phyloP scores from a whole-genome alignment of 2,329 filamentous ascomycete species.

The Bipolaris sorokiniana region DNA sequence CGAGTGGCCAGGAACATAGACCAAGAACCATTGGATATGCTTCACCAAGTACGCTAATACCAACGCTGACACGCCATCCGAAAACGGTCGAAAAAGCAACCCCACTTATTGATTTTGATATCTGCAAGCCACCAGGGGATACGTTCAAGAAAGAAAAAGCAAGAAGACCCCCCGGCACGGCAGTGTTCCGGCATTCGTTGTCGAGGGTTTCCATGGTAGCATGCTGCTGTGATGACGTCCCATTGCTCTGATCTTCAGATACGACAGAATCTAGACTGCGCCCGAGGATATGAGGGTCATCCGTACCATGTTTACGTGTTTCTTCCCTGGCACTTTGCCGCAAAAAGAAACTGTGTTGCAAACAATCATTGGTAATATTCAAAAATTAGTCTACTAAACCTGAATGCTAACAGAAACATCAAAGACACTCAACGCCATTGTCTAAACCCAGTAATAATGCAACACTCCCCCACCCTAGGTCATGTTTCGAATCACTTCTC shows the following conservation, averaged over 20 bases:
- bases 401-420: neutral
- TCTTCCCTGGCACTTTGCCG: no score
- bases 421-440: neutral
- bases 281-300: neutral
- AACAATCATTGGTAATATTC: neutral
- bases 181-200: neutral
- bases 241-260: no score
- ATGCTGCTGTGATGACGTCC: neutral
- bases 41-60: neutral
- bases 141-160: neutral
- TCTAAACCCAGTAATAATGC: neutral
- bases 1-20: neutral
- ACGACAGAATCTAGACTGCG: neutral
- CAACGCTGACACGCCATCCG: neutral
- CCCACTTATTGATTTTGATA: neutral
- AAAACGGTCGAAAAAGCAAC: neutral
- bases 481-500: neutral
- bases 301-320: neutral
- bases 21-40: neutral
- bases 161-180: neutral
- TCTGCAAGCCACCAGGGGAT: neutral
- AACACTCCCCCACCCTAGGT: neutral
- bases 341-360: neutral
- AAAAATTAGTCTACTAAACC: neutral
- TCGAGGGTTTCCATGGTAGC: neutral